phyloP scores from a whole-genome alignment of 306 rosid genomes.

The Dalbergia cochinchinensis region DNA sequence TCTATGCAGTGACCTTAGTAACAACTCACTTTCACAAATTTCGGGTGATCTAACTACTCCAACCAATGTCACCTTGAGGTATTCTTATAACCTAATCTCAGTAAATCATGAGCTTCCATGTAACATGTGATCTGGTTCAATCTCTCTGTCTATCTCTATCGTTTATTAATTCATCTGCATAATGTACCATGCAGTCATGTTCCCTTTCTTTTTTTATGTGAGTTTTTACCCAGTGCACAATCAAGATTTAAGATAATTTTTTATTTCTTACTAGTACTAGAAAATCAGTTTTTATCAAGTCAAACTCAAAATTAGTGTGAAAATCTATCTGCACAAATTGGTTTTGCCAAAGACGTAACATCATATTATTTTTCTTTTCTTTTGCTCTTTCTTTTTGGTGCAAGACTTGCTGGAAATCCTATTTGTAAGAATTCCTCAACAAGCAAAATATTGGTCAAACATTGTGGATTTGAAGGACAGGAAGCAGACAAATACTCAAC shows the following conservation, averaged over 20 bases:
- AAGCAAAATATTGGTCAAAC: conserved; percentile 52
- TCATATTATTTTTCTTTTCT: conserved; percentile 6
- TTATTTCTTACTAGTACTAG: too few species aligned
- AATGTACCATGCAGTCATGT: background rate
- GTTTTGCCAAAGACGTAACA: background rate
- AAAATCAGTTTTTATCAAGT: too few species aligned
- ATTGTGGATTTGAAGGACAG: conserved; percentile 60
- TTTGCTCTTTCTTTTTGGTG: conserved; percentile 19
- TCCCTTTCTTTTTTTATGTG: background rate
- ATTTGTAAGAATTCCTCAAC: conserved; percentile 58
- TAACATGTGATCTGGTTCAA: conserved; percentile 30
- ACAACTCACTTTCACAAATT: conserved; percentile 63
- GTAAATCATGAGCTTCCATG: conserved; percentile 10
- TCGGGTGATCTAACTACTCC: conserved; percentile 60
- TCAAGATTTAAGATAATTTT: too few species aligned
- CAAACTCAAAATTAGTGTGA: background rate
- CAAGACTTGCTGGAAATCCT: conserved; percentile 89
- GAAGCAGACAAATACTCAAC: conserved; percentile 29
- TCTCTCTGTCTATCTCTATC: background rate
- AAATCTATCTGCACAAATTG: conserved; percentile 4
- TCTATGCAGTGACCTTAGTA: conserved; percentile 72
- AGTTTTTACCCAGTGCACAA: too few species aligned
- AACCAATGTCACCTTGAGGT: conserved; percentile 77
- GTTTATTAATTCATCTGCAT: conserved; percentile 21
- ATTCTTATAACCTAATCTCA: conserved; percentile 37